Conservation (phyloP, 257 asterid genomes). For the Solanum ossicruentum region DNA sequence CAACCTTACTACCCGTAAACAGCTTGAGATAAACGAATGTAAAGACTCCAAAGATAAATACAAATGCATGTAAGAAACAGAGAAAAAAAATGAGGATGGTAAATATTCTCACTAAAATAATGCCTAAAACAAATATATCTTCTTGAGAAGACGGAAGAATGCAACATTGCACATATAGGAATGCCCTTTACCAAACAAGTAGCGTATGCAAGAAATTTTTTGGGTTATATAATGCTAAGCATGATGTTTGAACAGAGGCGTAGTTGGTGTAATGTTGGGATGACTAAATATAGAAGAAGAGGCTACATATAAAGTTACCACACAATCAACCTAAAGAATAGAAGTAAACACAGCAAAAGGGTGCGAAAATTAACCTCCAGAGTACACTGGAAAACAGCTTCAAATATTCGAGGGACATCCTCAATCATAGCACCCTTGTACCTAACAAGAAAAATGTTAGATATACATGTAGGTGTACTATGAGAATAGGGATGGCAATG, state of each 20-base stretch:
- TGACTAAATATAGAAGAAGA: not conserved
- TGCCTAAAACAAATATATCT: not conserved
- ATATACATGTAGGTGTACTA: not conserved
- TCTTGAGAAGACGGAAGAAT: not conserved
- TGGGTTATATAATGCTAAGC: not conserved
- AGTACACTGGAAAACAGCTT: conserved; percentile 95
- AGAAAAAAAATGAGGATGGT: not conserved
- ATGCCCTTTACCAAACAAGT: not conserved
- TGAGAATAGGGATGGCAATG: not conserved
- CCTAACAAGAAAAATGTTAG: conserved; percentile 24
- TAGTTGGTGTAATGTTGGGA: not conserved
- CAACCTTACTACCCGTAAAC: not conserved
- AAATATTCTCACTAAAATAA: not conserved
- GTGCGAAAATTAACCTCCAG: conserved; percentile 50
- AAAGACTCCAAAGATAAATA: not conserved
- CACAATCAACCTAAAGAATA: not conserved
- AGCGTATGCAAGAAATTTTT: not conserved
- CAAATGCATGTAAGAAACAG: not conserved
- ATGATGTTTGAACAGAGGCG: not conserved
- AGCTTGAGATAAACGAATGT: not conserved
- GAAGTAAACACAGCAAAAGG: not conserved
- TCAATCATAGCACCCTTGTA: conserved; percentile 85
- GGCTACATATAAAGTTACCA: not conserved
- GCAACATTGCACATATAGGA: not conserved
- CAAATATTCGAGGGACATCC: conserved; percentile 91